phyloP scores from a whole-genome alignment of 139 green algal species.

The Penium margaritaceum region DNA sequence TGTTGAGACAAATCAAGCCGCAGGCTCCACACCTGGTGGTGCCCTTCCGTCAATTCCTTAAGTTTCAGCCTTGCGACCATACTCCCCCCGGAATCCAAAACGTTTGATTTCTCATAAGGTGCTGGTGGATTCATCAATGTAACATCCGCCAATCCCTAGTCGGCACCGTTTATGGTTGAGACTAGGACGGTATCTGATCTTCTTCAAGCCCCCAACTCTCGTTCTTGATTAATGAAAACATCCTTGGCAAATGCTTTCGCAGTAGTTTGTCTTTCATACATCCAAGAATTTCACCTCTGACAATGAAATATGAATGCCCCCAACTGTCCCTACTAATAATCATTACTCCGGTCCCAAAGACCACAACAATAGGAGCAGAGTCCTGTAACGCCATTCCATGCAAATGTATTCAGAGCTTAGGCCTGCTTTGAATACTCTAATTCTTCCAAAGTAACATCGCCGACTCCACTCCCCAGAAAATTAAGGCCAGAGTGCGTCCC shows the following conservation, averaged over 20 bases:
- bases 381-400: conserved; percentile 99
- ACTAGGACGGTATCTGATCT: conserved; percentile 99
- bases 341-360: conserved; percentile 97
- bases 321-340: conserved; percentile 99
- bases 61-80: no score
- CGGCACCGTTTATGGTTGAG: conserved; percentile 99
- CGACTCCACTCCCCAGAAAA: conserved; percentile 72
- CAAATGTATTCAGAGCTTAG: conserved; percentile 91
- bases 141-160: conserved; percentile 93
- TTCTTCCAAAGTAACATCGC: conserved; percentile 95
- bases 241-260: conserved; percentile 97
- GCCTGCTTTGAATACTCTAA: conserved; percentile 97
- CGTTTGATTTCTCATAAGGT: conserved; percentile 99
- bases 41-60: no score
- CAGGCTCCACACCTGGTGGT: no score
- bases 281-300: conserved; percentile 99
- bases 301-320: conserved; percentile 99
- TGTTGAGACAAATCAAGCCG: no score
- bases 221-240: conserved; percentile 99
- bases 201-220: conserved; percentile 99
- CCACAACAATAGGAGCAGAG: conserved; percentile 93
- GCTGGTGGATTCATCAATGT: conserved; percentile 80
- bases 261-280: conserved; percentile 99
- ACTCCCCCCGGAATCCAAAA: conserved; percentile 93
- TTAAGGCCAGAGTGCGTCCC: no score